These are phyloP conservation scores for Penicillium macrosclerotiorum DNA, from an alignment of 495 filamentous ascomycete species.

Conservation along the genomic window DNA sequence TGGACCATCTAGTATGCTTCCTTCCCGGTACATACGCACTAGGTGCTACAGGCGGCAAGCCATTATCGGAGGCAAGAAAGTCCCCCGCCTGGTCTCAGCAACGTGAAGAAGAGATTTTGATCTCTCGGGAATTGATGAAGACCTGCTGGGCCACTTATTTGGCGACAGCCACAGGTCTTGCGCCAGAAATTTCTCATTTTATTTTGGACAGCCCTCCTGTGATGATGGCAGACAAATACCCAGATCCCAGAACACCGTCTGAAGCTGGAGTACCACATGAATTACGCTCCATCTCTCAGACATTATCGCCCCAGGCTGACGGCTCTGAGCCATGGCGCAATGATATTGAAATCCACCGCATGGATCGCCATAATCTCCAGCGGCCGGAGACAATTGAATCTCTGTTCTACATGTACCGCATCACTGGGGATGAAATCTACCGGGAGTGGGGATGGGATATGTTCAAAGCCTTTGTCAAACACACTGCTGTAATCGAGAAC, in stretches of 20 bases:
- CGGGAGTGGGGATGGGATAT: constrained; percentile 98
- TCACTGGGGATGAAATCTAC: constrained; percentile 89
- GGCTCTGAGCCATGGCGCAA: constrained; percentile 53
- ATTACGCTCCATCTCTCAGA: constrained; percentile 32
- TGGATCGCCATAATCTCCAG: constrained; percentile 90
- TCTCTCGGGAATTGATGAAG: constrained; percentile 87
- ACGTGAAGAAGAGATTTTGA: constrained; percentile 80
- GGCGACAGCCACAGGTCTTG: constrained; percentile 80
- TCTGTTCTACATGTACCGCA: constrained; percentile 97
- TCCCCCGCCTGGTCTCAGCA: constrained; percentile 67
- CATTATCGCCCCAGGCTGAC: constrained; percentile 24
- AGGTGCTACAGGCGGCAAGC: constrained; percentile 75
- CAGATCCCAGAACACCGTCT: constrained; percentile 24
- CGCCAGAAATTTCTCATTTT: constrained; percentile 91
- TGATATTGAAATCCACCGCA: constrained; percentile 72
- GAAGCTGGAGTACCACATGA: constrained; percentile 25
- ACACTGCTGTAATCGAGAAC: constrained; percentile 71
- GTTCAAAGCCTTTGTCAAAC: constrained; percentile 86
- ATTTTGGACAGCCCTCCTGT: constrained; percentile 56
- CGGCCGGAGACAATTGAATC: constrained; percentile 93
- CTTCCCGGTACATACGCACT: constrained; percentile 95
- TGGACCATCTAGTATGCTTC: constrained; percentile 98
- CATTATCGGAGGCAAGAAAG: constrained; percentile 70
- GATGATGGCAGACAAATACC: constrained; percentile 43
- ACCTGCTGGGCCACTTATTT: constrained; percentile 98